Conservation (phyloP, 805 yeast genomes). For the Martiniozyma abietophila region DNA sequence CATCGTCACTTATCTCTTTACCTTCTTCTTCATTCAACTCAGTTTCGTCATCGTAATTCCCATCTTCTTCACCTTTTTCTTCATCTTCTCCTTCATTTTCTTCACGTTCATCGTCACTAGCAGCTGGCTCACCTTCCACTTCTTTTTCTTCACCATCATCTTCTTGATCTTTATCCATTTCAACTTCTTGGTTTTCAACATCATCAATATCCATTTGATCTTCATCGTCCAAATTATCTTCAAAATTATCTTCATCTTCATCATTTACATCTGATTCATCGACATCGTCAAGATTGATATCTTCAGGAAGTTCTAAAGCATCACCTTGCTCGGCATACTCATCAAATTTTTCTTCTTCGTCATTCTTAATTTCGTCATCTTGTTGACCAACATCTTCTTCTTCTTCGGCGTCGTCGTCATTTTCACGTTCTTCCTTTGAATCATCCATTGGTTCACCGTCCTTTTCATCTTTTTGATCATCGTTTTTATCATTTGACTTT, state of each 20-base stretch:
- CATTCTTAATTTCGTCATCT: slow-evolving; percentile 66
- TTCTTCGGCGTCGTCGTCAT: slow-evolving; percentile 43
- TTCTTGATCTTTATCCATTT: slow-evolving; percentile 20
- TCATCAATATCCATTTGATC: slow-evolving; percentile 19
- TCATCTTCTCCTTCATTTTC: slow-evolving; percentile 26
- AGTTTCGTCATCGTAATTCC: slow-evolving; percentile 13
- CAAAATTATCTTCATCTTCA: slow-evolving; percentile 19
- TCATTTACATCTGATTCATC: slow-evolving; percentile 28
- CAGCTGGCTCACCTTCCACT: slow-evolving; percentile 21
- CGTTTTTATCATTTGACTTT: slow-evolving; percentile 18
- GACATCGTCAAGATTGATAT: slow-evolving; percentile 72
- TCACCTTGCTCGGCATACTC: slow-evolving; percentile 75
- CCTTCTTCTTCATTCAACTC: slow-evolving; percentile 24
- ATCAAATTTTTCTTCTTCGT: slow-evolving; percentile 62
- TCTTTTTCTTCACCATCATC: slow-evolving; percentile 21
- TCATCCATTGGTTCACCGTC: slow-evolving; percentile 29
- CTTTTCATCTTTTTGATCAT: slow-evolving; percentile 27
- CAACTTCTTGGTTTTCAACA: slow-evolving; percentile 24
- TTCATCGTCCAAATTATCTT: slow-evolving; percentile 21
- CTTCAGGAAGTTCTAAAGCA: slow-evolving; percentile 85
- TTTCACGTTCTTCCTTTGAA: slow-evolving; percentile 31
- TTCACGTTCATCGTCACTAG: slow-evolving; percentile 21
- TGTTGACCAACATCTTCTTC: slow-evolving; percentile 75
- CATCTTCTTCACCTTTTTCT: slow-evolving; percentile 17
- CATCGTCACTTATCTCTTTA: slow-evolving; percentile 24